These are phyloP conservation scores for Dictyostelium brefeldianum DNA, from an alignment of 78 protist genomes.

Conservation along the genomic window DNA sequence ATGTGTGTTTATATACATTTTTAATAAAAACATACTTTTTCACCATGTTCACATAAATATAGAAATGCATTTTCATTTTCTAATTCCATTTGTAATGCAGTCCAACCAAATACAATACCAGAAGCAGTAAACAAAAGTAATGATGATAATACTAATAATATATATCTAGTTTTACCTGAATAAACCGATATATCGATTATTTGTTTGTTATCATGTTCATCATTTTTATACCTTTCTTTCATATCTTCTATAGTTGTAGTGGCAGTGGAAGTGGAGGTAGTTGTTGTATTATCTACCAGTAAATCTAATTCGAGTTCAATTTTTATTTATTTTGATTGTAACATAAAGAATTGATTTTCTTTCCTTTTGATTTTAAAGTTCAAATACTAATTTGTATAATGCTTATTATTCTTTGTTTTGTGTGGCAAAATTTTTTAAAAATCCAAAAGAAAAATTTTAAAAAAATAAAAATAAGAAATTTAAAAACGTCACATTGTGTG, in stretches of 20 bases:
- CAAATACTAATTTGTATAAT: too few relatives aligned
- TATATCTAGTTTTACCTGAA: slow-evolving; percentile 21
- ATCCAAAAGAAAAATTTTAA: too few relatives aligned
- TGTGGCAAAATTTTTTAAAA: background rate
- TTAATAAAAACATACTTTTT: background rate
- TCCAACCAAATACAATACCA: slow-evolving; percentile 82
- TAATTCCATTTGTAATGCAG: slow-evolving; percentile 42
- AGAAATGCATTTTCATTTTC: slow-evolving; percentile 27
- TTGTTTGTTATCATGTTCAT: background rate
- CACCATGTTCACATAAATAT: slow-evolving; percentile 35
- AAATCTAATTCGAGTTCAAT: background rate
- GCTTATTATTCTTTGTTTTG: too few relatives aligned
- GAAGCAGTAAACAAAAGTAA: slow-evolving; percentile 50
- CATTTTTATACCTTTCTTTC: background rate
- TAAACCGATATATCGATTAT: background rate
- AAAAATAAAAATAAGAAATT: too few relatives aligned
- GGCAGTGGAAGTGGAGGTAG: too few relatives aligned
- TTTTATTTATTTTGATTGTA: background rate
- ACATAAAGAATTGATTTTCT: background rate
- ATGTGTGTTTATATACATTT: background rate
- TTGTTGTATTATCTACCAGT: background rate
- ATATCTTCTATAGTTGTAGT: too few relatives aligned
- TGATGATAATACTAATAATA: slow-evolving; percentile 9
- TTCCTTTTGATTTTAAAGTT: too few relatives aligned
- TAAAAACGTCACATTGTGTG: too few relatives aligned